Evolutionary conservation across 108 stramenopile species (phyloP).

Genomic region (Fistulifera pelliculosa): DNA sequence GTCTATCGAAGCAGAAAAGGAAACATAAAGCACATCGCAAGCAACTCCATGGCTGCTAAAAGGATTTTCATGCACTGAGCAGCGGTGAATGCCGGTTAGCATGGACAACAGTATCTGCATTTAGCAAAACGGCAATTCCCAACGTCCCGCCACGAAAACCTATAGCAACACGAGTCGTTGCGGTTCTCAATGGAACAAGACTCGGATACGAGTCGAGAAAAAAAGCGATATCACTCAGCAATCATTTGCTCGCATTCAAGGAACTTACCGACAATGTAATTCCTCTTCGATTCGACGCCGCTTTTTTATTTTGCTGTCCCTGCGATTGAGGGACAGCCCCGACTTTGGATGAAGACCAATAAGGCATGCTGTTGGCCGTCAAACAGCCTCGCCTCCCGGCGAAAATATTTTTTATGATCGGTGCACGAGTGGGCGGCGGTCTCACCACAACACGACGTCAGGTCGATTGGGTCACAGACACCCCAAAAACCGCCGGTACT

Average conservation of each 20-base stretch:
- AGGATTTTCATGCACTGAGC: conserved; percentile 1
- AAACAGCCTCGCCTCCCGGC: no score
- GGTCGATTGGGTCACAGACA: no score
- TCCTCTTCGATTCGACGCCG: conserved; percentile 24
- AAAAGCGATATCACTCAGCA: no score
- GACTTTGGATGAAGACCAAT: conserved; percentile 37
- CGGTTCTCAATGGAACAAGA: no score
- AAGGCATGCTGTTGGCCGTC: conserved; percentile 29
- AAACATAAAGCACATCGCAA: neutral
- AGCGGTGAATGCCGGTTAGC: neutral
- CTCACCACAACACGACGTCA: no score
- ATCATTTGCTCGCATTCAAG: neutral
- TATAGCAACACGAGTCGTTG: no score
- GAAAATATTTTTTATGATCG: no score
- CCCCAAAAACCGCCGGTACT: no score
- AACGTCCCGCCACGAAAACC: neutral
- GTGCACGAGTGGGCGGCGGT: no score
- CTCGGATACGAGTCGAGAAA: no score
- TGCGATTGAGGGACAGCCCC: conserved; percentile 63
- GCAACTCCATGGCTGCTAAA: neutral
- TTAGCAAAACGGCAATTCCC: neutral
- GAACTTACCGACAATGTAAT: conserved; percentile 83
- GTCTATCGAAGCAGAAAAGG: conserved; percentile 6
- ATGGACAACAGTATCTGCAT: conserved; percentile 1
- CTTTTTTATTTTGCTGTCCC: conserved; percentile 15